Percentiles rank a stretch among this genome's conserved stretches.
phyloP scores from a whole-genome alignment of 345 rosid species.

The Hibiscus syriacus region DNA sequence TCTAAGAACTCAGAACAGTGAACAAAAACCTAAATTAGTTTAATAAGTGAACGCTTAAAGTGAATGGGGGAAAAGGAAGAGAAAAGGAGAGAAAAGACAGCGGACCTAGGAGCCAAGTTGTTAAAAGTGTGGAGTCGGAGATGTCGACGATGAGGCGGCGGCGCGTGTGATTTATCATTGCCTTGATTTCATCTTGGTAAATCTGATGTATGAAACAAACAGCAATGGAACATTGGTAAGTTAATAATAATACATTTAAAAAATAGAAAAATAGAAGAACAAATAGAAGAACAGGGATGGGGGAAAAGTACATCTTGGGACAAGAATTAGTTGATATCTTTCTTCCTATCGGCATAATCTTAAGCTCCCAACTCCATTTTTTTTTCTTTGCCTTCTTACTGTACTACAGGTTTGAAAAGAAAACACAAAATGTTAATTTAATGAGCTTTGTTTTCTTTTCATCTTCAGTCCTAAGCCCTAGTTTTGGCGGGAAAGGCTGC shows the following conservation, averaged over 20 bases:
- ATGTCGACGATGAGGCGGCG: slow-evolving; percentile 86
- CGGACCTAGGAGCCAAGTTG: slow-evolving; percentile 71
- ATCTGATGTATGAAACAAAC: slow-evolving; percentile 23
- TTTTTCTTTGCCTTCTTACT: neutral
- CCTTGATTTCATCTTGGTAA: slow-evolving; percentile 72
- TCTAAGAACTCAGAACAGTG: slow-evolving; percentile 28
- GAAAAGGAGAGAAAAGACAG: neutral
- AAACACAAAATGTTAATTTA: neutral
- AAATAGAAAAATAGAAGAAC: neutral
- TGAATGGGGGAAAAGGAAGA: neutral
- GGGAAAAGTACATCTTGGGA: slow-evolving; percentile 48
- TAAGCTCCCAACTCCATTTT: slow-evolving; percentile 16
- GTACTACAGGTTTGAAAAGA: neutral
- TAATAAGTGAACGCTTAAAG: neutral
- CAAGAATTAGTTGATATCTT: slow-evolving; percentile 58
- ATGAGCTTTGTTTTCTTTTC: neutral
- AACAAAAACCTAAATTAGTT: neutral
- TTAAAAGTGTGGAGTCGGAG: slow-evolving; percentile 69
- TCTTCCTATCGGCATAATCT: slow-evolving; percentile 14
- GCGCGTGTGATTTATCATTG: slow-evolving; percentile 81
- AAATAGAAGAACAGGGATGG: slow-evolving; percentile 3
- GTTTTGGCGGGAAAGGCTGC: neutral
- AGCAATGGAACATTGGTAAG: neutral
- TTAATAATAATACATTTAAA: neutral
- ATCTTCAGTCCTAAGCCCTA: neutral